Evolutionary conservation across 768 basidiomycete genomes (phyloP), one percentile per base, ranked within the genome.

Genomic region (Ephemerocybe angulata): DNA sequence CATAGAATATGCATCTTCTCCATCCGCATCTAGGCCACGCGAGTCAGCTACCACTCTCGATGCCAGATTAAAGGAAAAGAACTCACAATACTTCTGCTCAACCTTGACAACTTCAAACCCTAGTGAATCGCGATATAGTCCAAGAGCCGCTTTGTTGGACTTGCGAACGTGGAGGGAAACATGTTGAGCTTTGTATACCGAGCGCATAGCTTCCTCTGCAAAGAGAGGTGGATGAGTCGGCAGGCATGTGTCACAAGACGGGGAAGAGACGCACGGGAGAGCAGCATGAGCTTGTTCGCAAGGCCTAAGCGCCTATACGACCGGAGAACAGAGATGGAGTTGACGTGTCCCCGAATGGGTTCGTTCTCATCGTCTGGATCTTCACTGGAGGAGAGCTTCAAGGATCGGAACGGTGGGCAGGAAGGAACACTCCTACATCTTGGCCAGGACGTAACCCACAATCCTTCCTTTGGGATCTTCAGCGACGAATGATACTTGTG

Each of bases 361-460:
- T 79, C 78, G 25, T 84, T 82, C 54, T 80, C 80, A 44, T 80
- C 80, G 22, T 57, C 56, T 33, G 67, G 68, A 57, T 74, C 74
- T 17, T 76, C 75, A 30, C 69, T 73, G 13, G 47, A n/a, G 25
- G 35, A n/a, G 51, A 35, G 25, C 57, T 21, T 19, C 28, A 53
- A 21, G 38, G n/a, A 27, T 24, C 1, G 30, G 25, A 42, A 10
- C 25, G 13, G 31, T 49, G 33, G 25, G 38, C 24, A 27, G 21
- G 41, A 40, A 38, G 24, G 35, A 46, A 27, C 19, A 24, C 15
- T 73, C 82, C 43, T 58, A 96, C 94, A 97, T 96, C 70, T 95
- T 95, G 2, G 90, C 93, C n/a, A 98, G 74, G 31, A 96, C 94
- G 67, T 98, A 98, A 28, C 94, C 94, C 1, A 98, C 92, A 53